These are phyloP conservation scores for Sonneratia caseolaris DNA, from an alignment of 345 rosid genomes.

Conservation along the genomic window DNA sequence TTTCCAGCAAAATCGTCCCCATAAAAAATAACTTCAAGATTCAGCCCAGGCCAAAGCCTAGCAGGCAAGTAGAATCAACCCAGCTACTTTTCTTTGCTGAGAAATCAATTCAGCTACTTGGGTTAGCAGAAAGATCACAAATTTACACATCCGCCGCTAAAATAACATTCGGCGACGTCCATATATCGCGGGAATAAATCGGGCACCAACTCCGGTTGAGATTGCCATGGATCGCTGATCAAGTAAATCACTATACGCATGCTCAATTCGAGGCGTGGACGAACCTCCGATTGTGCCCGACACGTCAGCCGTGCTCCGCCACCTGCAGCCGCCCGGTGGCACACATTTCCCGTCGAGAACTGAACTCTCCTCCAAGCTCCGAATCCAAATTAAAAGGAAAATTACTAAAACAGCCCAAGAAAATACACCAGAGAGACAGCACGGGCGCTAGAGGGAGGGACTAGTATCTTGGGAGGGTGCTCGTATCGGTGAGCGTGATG, in stretches of 20 bases:
- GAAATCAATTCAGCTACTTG: neutral
- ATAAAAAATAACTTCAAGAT: neutral
- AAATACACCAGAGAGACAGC: neutral
- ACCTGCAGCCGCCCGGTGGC: constrained; percentile 9
- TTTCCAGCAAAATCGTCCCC: neutral
- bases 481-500: neutral
- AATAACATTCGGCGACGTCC: neutral
- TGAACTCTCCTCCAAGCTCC: neutral
- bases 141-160: neutral
- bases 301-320: constrained; percentile 25
- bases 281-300: constrained; percentile 3
- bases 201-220: neutral
- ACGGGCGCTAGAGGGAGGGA: neutral
- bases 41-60: neutral
- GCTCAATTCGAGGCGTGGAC: constrained; percentile 3
- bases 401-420: neutral
- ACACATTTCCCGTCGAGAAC: constrained; percentile 6
- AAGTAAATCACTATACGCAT: neutral
- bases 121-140: neutral
- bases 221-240: neutral
- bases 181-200: neutral
- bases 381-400: neutral
- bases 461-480: neutral
- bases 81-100: neutral
- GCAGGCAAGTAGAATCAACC: neutral